Evolutionary conservation across 2,329 filamentous ascomycete genomes (phyloP).

Genomic region (Knufia fluminis): DNA sequence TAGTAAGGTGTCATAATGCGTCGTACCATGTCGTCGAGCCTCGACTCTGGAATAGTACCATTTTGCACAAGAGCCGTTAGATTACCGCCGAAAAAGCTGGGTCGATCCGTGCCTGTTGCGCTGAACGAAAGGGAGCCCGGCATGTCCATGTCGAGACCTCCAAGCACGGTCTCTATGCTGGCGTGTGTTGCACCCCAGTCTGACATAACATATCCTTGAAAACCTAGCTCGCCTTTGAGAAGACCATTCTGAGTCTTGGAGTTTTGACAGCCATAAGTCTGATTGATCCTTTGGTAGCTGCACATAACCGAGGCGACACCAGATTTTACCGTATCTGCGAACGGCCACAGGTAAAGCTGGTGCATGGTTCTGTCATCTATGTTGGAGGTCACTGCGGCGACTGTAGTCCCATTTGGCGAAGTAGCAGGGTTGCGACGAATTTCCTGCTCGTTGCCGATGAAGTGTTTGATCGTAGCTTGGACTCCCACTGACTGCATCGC

Average conservation of each 20-base stretch:
- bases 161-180: slow-evolving; percentile 32
- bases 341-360: slow-evolving; percentile 70
- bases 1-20: slow-evolving; percentile 40
- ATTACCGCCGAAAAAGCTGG: too few species aligned
- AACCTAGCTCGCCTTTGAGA: slow-evolving; percentile 44
- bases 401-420: slow-evolving; percentile 7
- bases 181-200: slow-evolving; percentile 39
- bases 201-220: slow-evolving; percentile 39
- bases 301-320: slow-evolving; percentile 49
- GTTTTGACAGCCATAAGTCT: slow-evolving; percentile 42
- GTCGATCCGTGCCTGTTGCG: slow-evolving; percentile 30
- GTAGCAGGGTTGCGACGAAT: slow-evolving; percentile 20
- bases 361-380: slow-evolving; percentile 68
- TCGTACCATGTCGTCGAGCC: slow-evolving; percentile 39
- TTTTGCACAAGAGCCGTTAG: too few species aligned
- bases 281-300: slow-evolving; percentile 39
- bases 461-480: slow-evolving; percentile 32
- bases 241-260: slow-evolving; percentile 37
- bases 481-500: slow-evolving; percentile 38
- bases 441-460: slow-evolving; percentile 61
- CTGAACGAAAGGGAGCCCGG: too few species aligned
- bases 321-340: slow-evolving; percentile 60
- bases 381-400: slow-evolving; percentile 40
- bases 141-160: slow-evolving; percentile 51
- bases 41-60: slow-evolving; percentile 30